Percentiles rank a stretch among this genome's conserved stretches.
These are phyloP conservation scores for Tuber calosporum DNA, from an alignment of 495 filamentous ascomycete species.

Conservation along the genomic window DNA sequence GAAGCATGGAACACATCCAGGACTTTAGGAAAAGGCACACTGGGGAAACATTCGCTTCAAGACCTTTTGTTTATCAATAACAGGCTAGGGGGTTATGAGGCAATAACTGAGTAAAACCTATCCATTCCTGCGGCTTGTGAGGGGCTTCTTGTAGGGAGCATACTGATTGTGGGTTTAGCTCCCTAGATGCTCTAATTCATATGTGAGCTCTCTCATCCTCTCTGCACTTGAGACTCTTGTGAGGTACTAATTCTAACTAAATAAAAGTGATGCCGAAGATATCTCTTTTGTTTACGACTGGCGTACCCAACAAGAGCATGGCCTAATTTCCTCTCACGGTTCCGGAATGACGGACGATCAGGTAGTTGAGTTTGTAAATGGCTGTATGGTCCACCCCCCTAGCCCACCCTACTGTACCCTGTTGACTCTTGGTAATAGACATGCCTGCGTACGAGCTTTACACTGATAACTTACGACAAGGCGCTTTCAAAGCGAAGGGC, in stretches of 20 bases:
- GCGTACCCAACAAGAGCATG: constrained; percentile 73
- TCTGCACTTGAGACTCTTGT: background rate
- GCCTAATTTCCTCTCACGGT: constrained; percentile 57
- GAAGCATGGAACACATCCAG: constrained; percentile 50
- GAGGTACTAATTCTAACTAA: constrained; percentile 7
- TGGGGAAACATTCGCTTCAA: constrained; percentile 57
- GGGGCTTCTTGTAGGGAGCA: background rate
- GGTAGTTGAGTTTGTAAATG: constrained; percentile 59
- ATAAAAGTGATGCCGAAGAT: constrained; percentile 63
- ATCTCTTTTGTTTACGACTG: constrained; percentile 75
- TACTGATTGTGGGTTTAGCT: constrained; percentile 41
- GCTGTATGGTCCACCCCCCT: constrained; percentile 49
- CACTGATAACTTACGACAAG: constrained; percentile 58
- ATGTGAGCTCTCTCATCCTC: constrained; percentile 49
- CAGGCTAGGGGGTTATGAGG: constrained; percentile 61
- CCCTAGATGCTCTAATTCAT: constrained; percentile 76
- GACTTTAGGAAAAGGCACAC: constrained; percentile 45
- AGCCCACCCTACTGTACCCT: background rate
- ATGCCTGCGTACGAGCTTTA: constrained; percentile 63
- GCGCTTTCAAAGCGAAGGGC: constrained; percentile 53
- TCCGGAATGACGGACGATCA: constrained; percentile 71
- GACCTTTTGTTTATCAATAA: constrained; percentile 69
- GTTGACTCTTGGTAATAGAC: constrained; percentile 24
- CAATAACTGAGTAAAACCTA: constrained; percentile 53
- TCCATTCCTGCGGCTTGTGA: background rate